Conservation (phyloP, 2,329 filamentous ascomycete genomes). For the Gnomoniopsis sp. region DNA sequence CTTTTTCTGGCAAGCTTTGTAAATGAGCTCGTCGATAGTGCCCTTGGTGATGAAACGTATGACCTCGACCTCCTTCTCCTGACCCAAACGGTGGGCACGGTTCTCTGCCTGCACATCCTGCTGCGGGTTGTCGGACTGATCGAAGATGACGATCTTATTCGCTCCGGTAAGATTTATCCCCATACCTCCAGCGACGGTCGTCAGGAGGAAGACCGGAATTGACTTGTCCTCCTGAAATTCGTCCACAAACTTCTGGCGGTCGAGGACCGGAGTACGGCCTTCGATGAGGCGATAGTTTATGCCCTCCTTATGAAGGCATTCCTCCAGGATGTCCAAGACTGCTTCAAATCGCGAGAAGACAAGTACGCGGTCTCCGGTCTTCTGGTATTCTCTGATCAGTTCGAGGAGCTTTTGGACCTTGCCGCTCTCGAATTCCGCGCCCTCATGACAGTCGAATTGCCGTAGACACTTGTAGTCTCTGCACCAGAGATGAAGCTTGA, state of each 20-base stretch:
- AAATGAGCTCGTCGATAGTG: slow-evolving; percentile 92
- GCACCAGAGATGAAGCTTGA: slow-evolving; percentile 64
- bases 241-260: slow-evolving; percentile 85
- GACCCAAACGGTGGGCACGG: slow-evolving; percentile 89
- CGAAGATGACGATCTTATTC: slow-evolving; percentile 97
- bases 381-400: slow-evolving; percentile 68
- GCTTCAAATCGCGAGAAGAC: slow-evolving; percentile 94
- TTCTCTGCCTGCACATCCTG: slow-evolving; percentile 99
- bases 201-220: slow-evolving; percentile 89
- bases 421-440: slow-evolving; percentile 62
- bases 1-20: slow-evolving; percentile 88
- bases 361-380: slow-evolving; percentile 80
- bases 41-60: slow-evolving; percentile 75
- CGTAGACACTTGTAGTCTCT: slow-evolving; percentile 54
- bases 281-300: slow-evolving; percentile 84
- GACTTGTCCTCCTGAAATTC: slow-evolving; percentile 71
- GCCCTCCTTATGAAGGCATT: slow-evolving; percentile 69
- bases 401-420: slow-evolving; percentile 81
- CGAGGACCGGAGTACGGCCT: slow-evolving; percentile 75
- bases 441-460: slow-evolving; percentile 50
- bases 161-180: slow-evolving; percentile 94
- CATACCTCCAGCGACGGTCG: slow-evolving; percentile 91
- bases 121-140: slow-evolving; percentile 95
- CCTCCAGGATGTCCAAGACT: slow-evolving; percentile 84
- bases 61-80: slow-evolving; percentile 86